Base-by-base conservation (phyloP, 306 rosid genomes). In the Herpetospermum pedunculosum region DNA sequence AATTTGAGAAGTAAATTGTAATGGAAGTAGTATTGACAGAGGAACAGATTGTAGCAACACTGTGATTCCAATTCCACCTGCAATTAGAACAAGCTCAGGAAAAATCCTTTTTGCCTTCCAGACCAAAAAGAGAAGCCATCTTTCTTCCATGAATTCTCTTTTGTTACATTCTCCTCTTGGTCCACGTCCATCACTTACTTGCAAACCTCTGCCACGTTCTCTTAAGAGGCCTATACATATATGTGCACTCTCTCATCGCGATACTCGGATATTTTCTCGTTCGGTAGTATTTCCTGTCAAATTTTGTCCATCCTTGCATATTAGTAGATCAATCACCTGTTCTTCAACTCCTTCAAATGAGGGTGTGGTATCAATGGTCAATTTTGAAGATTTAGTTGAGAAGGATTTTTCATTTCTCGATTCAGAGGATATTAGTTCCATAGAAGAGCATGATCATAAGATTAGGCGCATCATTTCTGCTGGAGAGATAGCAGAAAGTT, bases 361-460 rank as follows among this genome's bases (percentile, higher is more conserved):
- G 47, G 93, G 88, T 3, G 76, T 80, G 15, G 79, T 79, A 16
- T 86, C 93, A 14, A 73, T 80, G 57, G 58, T 89, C 47, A 62
- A 82, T 79, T 81, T 93, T 0, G 87, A 88, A 63, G 94, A 93
- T 72, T 52, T 87, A 30, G 47, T 70, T 13, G 97, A 90, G 70
- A 86, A 90, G 60, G 97, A 90, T 59, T 89, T 96, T 96, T 90
- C 98, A 0, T 78, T 93, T 68, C 96, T 93, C 28, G 96, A 89
- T 46, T 80, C 85, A 5, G 82, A 26, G 41, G 75, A 84, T 44
- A 28, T 81, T 41, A 63, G 28, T 73, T 75, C 84, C 1, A 18
- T 25, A 4, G 72, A 57, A 44, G 86, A 78, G 21, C 76, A 76
- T 52, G 79, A 49, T 58, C 30, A 53, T 25, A 85, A 76, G 53